Base-by-base conservation (phyloP, 2,329 filamentous ascomycete species). In the Coniochaeta hoffmannii region DNA sequence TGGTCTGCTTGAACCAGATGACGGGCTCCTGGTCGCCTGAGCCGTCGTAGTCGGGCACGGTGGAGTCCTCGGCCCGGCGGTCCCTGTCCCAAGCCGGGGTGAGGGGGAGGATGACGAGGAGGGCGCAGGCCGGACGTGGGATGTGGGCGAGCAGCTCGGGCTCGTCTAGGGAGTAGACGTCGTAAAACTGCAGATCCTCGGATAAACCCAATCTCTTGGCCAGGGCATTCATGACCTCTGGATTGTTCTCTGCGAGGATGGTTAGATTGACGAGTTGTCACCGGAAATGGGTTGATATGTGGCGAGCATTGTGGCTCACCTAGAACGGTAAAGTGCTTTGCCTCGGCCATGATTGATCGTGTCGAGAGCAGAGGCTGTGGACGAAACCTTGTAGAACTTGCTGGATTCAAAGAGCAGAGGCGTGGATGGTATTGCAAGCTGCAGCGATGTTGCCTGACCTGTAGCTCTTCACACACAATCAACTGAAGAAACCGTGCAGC, bases 1-100 rank as follows among this genome's bases (percentile, higher is more conserved):
- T 94, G 0, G 88, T 94, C 70, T 95, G 90, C 65, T 86, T 86
- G 73, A 90, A 94, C 89, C 89, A 95, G 17, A 89, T 74, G 1
- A 92, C 83, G 7, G 87, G 81, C 62, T 92, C 49, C 19, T 56
- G 19, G 5, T 64, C 62, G 1, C 70, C 70, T 8, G 61, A 59
- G 22, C 66, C 65, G 32, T 65, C 56, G 59, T 74, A 73, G 54
- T 83, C 78, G 67, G 82, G 82, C 64, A 68, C 68, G 34, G 63
- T 59, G 32, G 76, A 73, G 69, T 88, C 84, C 70, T 88, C 88
- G 55, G 79, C 79, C 54, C 76, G 64, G 50, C 68, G 67, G 31
- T 69, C 64, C 28, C 59, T 50, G 19, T 62, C 60, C 66, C 68
- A 71, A 5, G 67, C 57, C 10, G 61, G 57, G 9, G 79, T 86